These are phyloP conservation scores for Massariosphaeria phaeospora DNA, from an alignment of 495 filamentous ascomycete species.

Conservation along the genomic window DNA sequence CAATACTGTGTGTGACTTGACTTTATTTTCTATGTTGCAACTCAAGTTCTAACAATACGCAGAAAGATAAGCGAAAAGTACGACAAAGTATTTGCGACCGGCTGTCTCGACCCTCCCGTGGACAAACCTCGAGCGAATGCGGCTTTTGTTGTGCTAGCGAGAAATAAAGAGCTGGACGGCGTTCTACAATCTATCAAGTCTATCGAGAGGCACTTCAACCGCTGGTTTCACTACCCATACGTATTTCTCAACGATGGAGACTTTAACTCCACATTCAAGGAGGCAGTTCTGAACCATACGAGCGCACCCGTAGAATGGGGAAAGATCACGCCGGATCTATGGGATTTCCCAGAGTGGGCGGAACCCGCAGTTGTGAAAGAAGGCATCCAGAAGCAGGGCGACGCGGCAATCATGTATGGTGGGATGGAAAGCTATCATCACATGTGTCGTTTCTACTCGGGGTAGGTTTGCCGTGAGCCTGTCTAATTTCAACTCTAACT, in stretches of 20 bases:
- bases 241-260: conserved; percentile 98
- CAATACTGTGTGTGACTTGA: conserved; percentile 66
- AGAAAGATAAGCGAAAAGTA: conserved; percentile 97
- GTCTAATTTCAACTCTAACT: neutral
- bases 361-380: conserved; percentile 90
- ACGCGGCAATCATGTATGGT: conserved; percentile 98
- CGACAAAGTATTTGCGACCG: conserved; percentile 92
- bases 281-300: conserved; percentile 83
- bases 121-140: conserved; percentile 80
- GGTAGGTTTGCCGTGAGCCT: conserved; percentile 49
- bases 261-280: conserved; percentile 90
- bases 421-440: conserved; percentile 99
- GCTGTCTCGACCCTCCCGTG: conserved; percentile 68
- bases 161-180: conserved; percentile 94
- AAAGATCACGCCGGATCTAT: conserved; percentile 84
- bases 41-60: conserved; percentile 20
- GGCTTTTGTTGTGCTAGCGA: conserved; percentile 89
- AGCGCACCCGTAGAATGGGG: conserved; percentile 84
- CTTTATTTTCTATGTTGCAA: too few species aligned
- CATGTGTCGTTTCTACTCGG: conserved; percentile 85
- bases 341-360: conserved; percentile 97
- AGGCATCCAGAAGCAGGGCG: conserved; percentile 90
- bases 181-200: conserved; percentile 96
- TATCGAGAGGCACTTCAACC: conserved; percentile 97
- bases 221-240: conserved; percentile 98